phyloP scores from a whole-genome alignment of 1,284 basidiomycete species.

The Ganoderma resinaceum region DNA sequence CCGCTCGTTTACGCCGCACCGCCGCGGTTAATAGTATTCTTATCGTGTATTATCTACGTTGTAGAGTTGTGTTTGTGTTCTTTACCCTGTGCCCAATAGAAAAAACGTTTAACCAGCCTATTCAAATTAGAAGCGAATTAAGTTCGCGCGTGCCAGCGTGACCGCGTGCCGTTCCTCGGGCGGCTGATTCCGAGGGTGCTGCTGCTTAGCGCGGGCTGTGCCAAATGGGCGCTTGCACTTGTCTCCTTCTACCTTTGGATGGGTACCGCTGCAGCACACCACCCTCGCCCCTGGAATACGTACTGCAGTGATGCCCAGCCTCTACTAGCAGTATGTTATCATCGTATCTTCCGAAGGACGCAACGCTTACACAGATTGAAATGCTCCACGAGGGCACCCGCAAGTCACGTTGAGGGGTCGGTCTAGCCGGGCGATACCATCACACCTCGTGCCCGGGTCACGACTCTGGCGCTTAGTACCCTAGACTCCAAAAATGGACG shows the following conservation, averaged over 20 bases:
- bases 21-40: constrained; percentile 24
- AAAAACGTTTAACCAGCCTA: not conserved
- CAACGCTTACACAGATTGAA: not conserved
- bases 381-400: not conserved
- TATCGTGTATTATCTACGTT: constrained; percentile 25
- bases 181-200: not conserved
- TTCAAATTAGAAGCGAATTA: not conserved
- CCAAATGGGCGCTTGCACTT: not conserved
- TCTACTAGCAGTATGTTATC: not conserved
- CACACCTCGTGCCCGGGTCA: not conserved
- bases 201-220: not conserved
- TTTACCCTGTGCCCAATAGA: not conserved
- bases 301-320: no score
- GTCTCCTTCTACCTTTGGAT: not conserved
- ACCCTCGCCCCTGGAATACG: no score
- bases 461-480: not conserved
- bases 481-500: not conserved
- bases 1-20: constrained; percentile 22
- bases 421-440: not conserved
- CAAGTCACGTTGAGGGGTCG: not conserved
- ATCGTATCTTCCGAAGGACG: not conserved
- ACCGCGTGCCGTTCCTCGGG: not conserved
- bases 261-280: not conserved
- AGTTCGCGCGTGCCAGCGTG: not conserved
- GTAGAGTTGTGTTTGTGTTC: constrained; percentile 10